Percentiles rank a stretch among this genome's conserved stretches.
Evolutionary conservation across 306 rosid species (phyloP).

Genomic region (Sechiopsis laciniata): DNA sequence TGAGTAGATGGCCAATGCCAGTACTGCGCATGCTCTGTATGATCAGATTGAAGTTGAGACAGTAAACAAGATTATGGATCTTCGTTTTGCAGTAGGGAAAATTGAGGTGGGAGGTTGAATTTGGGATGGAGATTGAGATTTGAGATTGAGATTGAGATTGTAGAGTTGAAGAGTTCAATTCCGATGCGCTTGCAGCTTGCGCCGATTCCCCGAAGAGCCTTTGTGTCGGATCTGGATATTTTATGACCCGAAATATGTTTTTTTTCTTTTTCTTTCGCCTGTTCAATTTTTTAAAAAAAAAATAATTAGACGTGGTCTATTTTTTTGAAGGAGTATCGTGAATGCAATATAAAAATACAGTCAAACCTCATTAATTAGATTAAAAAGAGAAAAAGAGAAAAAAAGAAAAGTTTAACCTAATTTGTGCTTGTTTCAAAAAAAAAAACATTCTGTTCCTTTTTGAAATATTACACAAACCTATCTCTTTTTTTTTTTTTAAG

Average conservation of each 20-base stretch:
- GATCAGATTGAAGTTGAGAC: conserved; percentile 7
- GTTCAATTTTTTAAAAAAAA: too few species aligned
- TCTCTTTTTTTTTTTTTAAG: too few species aligned
- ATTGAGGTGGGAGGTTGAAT: neutral
- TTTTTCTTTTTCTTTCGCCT: too few species aligned
- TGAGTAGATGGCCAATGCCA: conserved; percentile 15
- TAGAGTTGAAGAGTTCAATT: conserved; percentile 10
- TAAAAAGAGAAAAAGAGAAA: too few species aligned
- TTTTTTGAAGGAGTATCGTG: too few species aligned
- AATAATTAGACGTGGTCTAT: too few species aligned
- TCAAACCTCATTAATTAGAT: too few species aligned
- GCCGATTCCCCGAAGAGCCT: neutral
- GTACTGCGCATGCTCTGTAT: neutral
- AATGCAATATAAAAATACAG: too few species aligned
- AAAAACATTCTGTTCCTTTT: too few species aligned
- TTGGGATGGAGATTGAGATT: neutral
- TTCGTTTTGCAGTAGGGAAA: neutral
- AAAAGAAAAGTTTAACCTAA: too few species aligned
- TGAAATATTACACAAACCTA: too few species aligned
- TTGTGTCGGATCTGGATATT: neutral
- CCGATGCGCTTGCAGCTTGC: conserved; percentile 19
- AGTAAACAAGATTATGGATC: neutral
- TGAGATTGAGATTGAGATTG: neutral
- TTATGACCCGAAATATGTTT: conserved; percentile 12
- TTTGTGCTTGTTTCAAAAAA: too few species aligned